Conservation (phyloP, 1,284 basidiomycete genomes). For the Blastosporella zonata region DNA sequence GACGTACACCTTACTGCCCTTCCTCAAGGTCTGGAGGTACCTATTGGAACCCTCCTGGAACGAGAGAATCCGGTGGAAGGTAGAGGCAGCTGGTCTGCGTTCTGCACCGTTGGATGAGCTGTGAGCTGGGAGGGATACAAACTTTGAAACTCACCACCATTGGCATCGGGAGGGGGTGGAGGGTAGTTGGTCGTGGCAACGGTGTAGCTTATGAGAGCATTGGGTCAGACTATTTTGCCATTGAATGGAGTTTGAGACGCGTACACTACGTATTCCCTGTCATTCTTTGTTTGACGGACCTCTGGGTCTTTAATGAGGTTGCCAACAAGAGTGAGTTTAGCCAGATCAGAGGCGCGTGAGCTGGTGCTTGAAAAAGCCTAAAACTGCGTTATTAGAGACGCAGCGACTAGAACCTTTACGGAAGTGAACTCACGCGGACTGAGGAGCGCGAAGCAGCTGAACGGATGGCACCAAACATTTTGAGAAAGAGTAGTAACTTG, state of each 20-base stretch:
- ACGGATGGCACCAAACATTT: slow-evolving; percentile 51
- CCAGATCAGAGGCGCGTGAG: slow-evolving; percentile 54
- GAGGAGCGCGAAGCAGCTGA: slow-evolving; percentile 38
- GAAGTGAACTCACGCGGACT: slow-evolving; percentile 43
- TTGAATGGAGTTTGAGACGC: slow-evolving; percentile 27
- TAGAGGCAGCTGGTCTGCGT: slow-evolving; percentile 49
- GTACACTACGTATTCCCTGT: slow-evolving; percentile 74
- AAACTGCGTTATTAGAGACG: slow-evolving; percentile 2
- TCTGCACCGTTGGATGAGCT: slow-evolving; percentile 35
- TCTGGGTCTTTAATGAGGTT: slow-evolving; percentile 71
- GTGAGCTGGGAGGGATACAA: background rate
- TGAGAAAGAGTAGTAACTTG: too few species aligned
- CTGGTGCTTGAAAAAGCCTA: slow-evolving; percentile 71
- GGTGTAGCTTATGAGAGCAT: slow-evolving; percentile 50
- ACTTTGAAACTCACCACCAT: slow-evolving; percentile 50
- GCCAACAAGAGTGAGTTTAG: slow-evolving; percentile 76
- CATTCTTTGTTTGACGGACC: slow-evolving; percentile 60
- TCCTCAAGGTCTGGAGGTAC: slow-evolving; percentile 60
- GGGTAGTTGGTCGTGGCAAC: slow-evolving; percentile 65
- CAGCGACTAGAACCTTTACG: background rate
- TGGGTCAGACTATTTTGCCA: background rate
- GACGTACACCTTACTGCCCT: slow-evolving; percentile 72
- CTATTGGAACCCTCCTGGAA: slow-evolving; percentile 58
- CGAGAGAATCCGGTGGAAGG: slow-evolving; percentile 74
- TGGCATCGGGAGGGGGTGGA: slow-evolving; percentile 53